Conservation (phyloP, 2,329 filamentous ascomycete genomes). For the Camillea tinctor region DNA sequence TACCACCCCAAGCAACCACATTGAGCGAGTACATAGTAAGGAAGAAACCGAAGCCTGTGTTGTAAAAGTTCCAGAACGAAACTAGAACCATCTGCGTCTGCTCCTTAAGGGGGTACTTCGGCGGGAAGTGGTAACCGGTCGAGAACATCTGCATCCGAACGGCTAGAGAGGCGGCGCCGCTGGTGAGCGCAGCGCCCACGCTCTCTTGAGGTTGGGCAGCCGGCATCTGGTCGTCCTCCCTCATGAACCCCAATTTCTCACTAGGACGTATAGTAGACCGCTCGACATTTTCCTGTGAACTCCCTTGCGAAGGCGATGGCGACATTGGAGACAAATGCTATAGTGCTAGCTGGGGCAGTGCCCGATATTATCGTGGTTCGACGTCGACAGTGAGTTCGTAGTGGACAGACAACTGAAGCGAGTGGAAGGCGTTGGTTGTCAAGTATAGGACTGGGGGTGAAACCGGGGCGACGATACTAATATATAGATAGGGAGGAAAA, state of each 20-base stretch:
- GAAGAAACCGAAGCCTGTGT: slow-evolving; percentile 73
- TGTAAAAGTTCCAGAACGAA: slow-evolving; percentile 70
- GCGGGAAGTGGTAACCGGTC: slow-evolving; percentile 67
- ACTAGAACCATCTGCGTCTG: slow-evolving; percentile 56
- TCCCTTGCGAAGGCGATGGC: neutral
- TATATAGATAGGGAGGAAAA: neutral
- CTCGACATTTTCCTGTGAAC: slow-evolving; percentile 13
- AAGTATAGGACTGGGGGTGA: neutral
- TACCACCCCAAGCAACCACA: slow-evolving; percentile 84
- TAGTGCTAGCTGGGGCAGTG: neutral
- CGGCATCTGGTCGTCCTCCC: slow-evolving; percentile 17
- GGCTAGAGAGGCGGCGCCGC: slow-evolving; percentile 32
- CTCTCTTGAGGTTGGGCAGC: slow-evolving; percentile 21
- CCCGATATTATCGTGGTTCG: neutral
- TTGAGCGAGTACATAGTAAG: slow-evolving; percentile 79
- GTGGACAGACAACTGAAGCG: neutral
- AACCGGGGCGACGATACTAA: neutral
- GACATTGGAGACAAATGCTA: neutral
- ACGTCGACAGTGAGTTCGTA: neutral
- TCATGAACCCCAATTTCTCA: slow-evolving; percentile 17
- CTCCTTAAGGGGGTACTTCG: slow-evolving; percentile 58
- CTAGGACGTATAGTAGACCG: slow-evolving; percentile 18
- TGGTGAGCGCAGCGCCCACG: slow-evolving; percentile 21
- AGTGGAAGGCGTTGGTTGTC: neutral
- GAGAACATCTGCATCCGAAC: slow-evolving; percentile 40